These are phyloP conservation scores for Neurospora sublineolata DNA, from an alignment of 495 filamentous ascomycete species.

Conservation along the genomic window DNA sequence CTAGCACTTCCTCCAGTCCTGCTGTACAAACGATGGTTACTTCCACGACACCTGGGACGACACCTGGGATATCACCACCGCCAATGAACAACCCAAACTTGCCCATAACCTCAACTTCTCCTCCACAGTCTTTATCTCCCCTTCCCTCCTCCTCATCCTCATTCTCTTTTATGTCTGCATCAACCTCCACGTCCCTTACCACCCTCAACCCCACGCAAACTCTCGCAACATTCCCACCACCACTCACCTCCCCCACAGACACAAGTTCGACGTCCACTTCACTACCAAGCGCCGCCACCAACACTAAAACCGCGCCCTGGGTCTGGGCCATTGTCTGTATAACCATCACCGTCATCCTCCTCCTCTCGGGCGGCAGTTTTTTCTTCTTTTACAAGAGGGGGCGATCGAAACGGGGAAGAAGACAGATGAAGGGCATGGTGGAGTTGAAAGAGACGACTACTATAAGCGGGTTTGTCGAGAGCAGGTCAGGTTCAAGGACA, in stretches of 20 bases:
- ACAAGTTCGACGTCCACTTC: not conserved
- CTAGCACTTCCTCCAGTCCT: not conserved
- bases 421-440: not conserved
- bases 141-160: not conserved
- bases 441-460: not conserved
- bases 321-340: not conserved
- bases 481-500: not conserved
- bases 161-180: not conserved
- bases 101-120: not conserved
- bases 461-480: not conserved
- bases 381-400: not conserved
- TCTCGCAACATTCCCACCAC: not conserved
- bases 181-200: not conserved
- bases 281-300: not conserved
- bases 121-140: not conserved
- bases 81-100: no score
- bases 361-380: not conserved
- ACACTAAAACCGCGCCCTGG: not conserved
- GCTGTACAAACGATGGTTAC: not conserved
- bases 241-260: not conserved
- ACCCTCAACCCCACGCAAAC: not conserved
- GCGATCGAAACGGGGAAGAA: not conserved
- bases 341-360: not conserved
- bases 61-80: no score
- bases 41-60: no score